Percentiles rank a stretch among this genome's conserved stretches.
Evolutionary conservation across 768 basidiomycete genomes (phyloP).

Genomic region (Mycena sanguinolenta): DNA sequence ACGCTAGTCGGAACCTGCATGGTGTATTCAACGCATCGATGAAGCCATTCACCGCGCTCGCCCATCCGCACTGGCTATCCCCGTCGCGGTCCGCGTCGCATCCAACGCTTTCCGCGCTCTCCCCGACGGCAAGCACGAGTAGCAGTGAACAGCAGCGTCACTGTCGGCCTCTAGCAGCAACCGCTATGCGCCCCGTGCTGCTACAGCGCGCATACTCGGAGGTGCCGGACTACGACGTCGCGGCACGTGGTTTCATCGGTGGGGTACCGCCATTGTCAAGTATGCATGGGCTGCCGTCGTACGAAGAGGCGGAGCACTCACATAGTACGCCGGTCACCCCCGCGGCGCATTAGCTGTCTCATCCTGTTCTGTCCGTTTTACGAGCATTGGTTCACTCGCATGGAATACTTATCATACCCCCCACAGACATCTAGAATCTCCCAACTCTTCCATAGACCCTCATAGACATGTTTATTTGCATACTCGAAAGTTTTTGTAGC

Average conservation of each 20-base stretch:
- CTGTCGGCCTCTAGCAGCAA: constrained; percentile 32
- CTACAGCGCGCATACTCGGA: constrained; percentile 76
- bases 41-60: constrained; percentile 70
- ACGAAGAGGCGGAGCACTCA: constrained; percentile 72
- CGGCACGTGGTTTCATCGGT: constrained; percentile 89
- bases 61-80: constrained; percentile 55
- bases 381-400: constrained; percentile 7
- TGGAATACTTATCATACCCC: too few relatives aligned
- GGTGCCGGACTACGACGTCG: constrained; percentile 90
- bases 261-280: constrained; percentile 89
- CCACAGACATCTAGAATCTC: too few relatives aligned
- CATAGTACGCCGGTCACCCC: constrained; percentile 31
- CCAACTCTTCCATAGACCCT: constrained; percentile 23
- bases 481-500: constrained; percentile 1
- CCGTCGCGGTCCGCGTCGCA: constrained; percentile 53
- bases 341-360: not conserved
- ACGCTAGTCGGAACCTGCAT: constrained; percentile 66
- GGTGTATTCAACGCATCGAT: constrained; percentile 70
- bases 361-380: not conserved
- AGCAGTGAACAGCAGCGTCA: constrained; percentile 30
- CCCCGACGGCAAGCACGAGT: constrained; percentile 9
- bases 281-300: constrained; percentile 85
- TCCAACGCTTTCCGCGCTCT: constrained; percentile 31
- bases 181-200: constrained; percentile 45
- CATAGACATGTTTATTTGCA: not conserved